Evolutionary conservation across 2,329 filamentous ascomycete genomes (phyloP).

Genomic region (Pseudopithomyces chartarum): DNA sequence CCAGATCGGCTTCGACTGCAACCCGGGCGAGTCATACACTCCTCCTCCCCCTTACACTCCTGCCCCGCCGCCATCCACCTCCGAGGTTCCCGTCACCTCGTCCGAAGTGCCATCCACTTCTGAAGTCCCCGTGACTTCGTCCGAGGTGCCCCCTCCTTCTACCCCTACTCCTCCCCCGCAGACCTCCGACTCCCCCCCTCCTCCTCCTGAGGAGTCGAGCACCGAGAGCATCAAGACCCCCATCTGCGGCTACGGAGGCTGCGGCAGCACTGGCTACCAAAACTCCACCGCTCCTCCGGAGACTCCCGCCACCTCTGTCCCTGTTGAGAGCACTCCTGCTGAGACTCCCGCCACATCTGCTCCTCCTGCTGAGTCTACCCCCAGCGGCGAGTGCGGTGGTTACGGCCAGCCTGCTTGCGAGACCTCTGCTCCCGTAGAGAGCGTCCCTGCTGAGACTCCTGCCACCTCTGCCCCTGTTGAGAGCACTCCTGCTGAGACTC

Average conservation of each 20-base stretch:
- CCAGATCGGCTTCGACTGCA: conserved; percentile 77
- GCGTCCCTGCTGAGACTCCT: neutral
- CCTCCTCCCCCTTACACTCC: conserved; percentile 20
- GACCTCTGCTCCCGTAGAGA: conserved; percentile 1
- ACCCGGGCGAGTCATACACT: conserved; percentile 30
- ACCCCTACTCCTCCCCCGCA: conserved; percentile 3
- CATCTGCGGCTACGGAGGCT: conserved; percentile 3
- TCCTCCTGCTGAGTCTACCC: neutral
- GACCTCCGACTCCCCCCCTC: neutral
- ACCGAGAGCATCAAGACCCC: conserved; percentile 2
- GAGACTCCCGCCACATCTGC: neutral
- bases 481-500: neutral
- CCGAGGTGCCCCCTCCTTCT: conserved; percentile 1
- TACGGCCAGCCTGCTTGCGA: conserved; percentile 11
- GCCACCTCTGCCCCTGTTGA: conserved; percentile 13
- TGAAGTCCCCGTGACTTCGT: neutral
- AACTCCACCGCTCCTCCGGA: conserved; percentile 7
- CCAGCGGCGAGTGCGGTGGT: conserved; percentile 12
- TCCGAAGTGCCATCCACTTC: neutral
- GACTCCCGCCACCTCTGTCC: neutral
- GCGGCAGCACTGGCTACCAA: conserved; percentile 1
- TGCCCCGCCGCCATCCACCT: conserved; percentile 12
- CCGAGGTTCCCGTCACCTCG: neutral
- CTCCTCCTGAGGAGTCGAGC: neutral
- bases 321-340: neutral